Evolutionary conservation across 371 early-diverging fungal genomes (phyloP), one percentile per base, ranked within the genome.

Genomic region (Circinella minor): DNA sequence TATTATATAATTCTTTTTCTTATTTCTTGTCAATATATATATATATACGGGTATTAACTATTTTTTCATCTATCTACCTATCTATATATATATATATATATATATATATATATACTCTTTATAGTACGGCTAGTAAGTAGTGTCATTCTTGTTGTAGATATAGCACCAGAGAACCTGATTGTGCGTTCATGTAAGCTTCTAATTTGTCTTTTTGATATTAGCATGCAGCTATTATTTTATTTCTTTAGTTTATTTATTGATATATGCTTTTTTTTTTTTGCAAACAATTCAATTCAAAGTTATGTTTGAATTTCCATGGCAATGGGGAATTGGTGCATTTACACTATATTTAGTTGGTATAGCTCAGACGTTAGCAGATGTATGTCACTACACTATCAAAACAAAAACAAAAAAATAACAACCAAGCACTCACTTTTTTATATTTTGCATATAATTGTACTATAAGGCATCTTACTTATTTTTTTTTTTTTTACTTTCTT

Each of bases 271-370:
- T 43, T 43, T 43, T 43, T 43, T 1, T 34, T 5, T n/a, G 14
- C 27, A 57, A 57, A 34, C 36, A n/a, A 57, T 27, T 7, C 7
- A 5, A 57, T 57, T 14, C 4, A 57, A 37, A 65, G 65, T 69
- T 38, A 36, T 69, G 9, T 69, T 36, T 20, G 74, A 77, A 55
- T 54, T 77, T 36, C 61, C 71, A 8, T 77, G 77, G 77, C 68
- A 73, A 34, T 71, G 69, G 57, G 77, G 77, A 0, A 69, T 66
- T 65, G 65, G 59, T 13, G 74, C 61, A 8, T 69, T 72, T 63
- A 66, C 77, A 14, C 34, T 77, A 3, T 77, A 77, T 38, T 18
- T 77, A 11, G 54, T 77, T 11, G 77, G 77, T 46, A 77, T 77
- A 64, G 74, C 74, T 18, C 74, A 74, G 46, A 77, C 77, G 8